These are phyloP conservation scores for Podospora sp. DNA, from an alignment of 495 filamentous ascomycete genomes.

Conservation along the genomic window DNA sequence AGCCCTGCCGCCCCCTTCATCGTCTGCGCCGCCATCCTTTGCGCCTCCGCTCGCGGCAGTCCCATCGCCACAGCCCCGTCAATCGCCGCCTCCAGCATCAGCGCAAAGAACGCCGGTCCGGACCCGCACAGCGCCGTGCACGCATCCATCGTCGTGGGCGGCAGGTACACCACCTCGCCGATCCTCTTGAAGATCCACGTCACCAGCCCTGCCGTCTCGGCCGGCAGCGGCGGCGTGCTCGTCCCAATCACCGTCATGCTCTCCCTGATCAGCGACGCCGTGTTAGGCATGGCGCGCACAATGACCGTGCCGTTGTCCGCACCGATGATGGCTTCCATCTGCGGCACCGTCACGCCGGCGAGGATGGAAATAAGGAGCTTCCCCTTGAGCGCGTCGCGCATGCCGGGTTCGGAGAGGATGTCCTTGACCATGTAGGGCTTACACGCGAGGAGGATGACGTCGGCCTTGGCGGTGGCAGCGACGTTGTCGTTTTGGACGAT, in stretches of 20 bases:
- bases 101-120: conserved; percentile 76
- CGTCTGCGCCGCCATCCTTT: conserved; percentile 79
- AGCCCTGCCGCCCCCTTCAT: conserved; percentile 71
- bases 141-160: conserved; percentile 70
- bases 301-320: conserved; percentile 46
- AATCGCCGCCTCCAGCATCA: conserved; percentile 75
- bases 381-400: conserved; percentile 67
- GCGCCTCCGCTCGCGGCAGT: conserved; percentile 73
- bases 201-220: conserved; percentile 56
- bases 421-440: conserved; percentile 74
- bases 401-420: conserved; percentile 64
- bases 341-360: conserved; percentile 71
- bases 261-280: conserved; percentile 67
- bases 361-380: conserved; percentile 86
- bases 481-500: conserved; percentile 61
- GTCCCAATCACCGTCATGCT: conserved; percentile 79
- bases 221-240: conserved; percentile 58
- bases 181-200: conserved; percentile 78
- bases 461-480: conserved; percentile 56
- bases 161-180: conserved; percentile 66
- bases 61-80: conserved; percentile 85
- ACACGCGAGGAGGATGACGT: conserved; percentile 72
- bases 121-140: conserved; percentile 75
- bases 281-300: conserved; percentile 81
- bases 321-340: conserved; percentile 65